These are phyloP conservation scores for Dactylellina haptotyla DNA, from an alignment of 2,329 filamentous ascomycete genomes.

Conservation along the genomic window DNA sequence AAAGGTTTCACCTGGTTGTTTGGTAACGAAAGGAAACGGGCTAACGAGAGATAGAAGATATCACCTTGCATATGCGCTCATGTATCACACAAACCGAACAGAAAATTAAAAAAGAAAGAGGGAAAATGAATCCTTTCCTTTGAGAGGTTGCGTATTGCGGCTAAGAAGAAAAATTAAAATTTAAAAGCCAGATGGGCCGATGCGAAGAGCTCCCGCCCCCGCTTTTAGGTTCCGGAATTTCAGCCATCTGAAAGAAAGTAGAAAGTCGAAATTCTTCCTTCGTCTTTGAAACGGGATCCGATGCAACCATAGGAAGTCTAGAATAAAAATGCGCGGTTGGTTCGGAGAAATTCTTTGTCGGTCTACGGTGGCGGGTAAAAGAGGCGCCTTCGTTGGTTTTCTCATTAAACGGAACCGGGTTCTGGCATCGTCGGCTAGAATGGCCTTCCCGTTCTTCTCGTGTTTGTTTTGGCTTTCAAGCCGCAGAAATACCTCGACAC, in stretches of 20 bases:
- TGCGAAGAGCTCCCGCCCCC: no score
- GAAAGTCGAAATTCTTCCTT: no score
- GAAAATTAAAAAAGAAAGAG: background rate
- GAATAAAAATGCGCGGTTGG: no score
- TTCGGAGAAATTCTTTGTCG: background rate
- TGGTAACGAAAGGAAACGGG: background rate
- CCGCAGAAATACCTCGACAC: background rate
- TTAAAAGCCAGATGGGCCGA: no score
- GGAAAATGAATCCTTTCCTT: no score
- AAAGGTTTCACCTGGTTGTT: background rate
- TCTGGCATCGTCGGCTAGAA: constrained; percentile 4
- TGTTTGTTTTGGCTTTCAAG: background rate
- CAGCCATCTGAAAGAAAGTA: no score
- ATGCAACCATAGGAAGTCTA: no score
- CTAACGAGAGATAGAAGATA: no score
- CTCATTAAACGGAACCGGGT: background rate
- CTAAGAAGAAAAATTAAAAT: no score
- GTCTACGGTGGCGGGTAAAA: background rate
- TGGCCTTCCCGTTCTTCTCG: background rate
- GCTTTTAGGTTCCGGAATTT: no score
- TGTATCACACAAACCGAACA: background rate
- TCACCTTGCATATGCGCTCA: background rate
- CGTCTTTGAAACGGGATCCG: no score
- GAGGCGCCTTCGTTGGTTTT: background rate
- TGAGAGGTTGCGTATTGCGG: no score